Evolutionary conservation across 2,329 filamentous ascomycete species (phyloP).

Genomic region (Anthostomella pinea): DNA sequence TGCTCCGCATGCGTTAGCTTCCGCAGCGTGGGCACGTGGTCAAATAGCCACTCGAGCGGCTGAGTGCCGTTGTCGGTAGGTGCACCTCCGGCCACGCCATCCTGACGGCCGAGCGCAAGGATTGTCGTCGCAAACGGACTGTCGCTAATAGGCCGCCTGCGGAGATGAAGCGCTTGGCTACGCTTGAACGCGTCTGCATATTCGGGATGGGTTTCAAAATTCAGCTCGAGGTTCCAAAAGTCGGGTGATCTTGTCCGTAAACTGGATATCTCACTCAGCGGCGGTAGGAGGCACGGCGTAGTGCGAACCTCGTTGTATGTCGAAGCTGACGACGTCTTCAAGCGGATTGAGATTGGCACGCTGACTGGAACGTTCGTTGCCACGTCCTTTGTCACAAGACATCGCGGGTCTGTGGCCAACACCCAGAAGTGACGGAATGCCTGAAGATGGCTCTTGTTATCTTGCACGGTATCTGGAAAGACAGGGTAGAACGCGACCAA

Average conservation of each 20-base stretch:
- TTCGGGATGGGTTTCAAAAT: slow-evolving; percentile 63
- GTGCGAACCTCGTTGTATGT: slow-evolving; percentile 38
- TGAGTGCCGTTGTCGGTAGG: slow-evolving; percentile 29
- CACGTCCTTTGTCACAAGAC: slow-evolving; percentile 82
- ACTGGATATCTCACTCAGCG: slow-evolving; percentile 59
- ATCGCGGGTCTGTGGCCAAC: slow-evolving; percentile 83
- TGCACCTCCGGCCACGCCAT: slow-evolving; percentile 36
- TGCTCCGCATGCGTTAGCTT: slow-evolving; percentile 64
- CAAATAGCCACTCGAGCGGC: slow-evolving; percentile 74
- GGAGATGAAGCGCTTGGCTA: slow-evolving; percentile 72
- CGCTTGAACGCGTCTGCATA: slow-evolving; percentile 63
- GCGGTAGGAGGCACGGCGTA: slow-evolving; percentile 61
- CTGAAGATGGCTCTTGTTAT: slow-evolving; percentile 92
- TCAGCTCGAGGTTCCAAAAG: slow-evolving; percentile 80
- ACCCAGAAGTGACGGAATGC: slow-evolving; percentile 98
- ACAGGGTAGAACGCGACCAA: slow-evolving; percentile 92
- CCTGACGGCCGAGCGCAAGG: slow-evolving; percentile 60
- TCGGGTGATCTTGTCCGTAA: slow-evolving; percentile 58
- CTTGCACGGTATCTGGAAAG: slow-evolving; percentile 83
- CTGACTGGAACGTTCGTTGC: slow-evolving; percentile 78
- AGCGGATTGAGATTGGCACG: slow-evolving; percentile 65
- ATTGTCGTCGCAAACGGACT: slow-evolving; percentile 72
- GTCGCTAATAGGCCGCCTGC: slow-evolving; percentile 66
- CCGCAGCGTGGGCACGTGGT: slow-evolving; percentile 50
- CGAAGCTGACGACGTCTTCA: slow-evolving; percentile 38